A percentile compares a stretch with the other conserved stretches of the same genome.
Evolutionary conservation across 768 basidiomycete genomes (phyloP).

Genomic region (Rhodotorula diobovata): DNA sequence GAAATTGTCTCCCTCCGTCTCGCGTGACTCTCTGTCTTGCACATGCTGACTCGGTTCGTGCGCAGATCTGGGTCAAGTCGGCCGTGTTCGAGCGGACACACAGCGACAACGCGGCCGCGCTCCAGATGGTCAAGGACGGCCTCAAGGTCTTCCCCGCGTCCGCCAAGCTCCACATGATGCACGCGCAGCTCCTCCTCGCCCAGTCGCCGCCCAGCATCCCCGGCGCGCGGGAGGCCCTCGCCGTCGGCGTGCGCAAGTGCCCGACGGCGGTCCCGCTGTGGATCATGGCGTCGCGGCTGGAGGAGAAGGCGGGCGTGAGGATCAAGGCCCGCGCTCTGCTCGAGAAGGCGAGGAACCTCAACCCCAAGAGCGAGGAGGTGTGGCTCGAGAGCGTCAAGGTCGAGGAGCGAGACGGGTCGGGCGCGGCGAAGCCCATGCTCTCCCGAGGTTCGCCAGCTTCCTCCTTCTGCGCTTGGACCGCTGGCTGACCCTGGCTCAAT

Average conservation of each 20-base stretch:
- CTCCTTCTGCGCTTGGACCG: too few relatives aligned
- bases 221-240: conserved; percentile 74
- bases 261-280: conserved; percentile 80
- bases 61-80: conserved; percentile 98
- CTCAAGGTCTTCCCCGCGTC: conserved; percentile 80
- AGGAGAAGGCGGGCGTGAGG: conserved; percentile 83
- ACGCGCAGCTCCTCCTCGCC: conserved; percentile 69
- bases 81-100: conserved; percentile 92
- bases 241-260: conserved; percentile 77
- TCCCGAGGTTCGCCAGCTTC: conserved; percentile 58
- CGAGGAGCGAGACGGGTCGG: conserved; percentile 79
- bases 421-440: conserved; percentile 76
- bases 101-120: conserved; percentile 65
- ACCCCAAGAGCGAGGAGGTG: conserved; percentile 73
- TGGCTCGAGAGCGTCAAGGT: conserved; percentile 90
- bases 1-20: conserved; percentile 35
- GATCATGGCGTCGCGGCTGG: conserved; percentile 81
- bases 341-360: conserved; percentile 80
- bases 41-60: conserved; percentile 14
- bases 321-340: conserved; percentile 87
- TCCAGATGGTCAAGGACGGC: conserved; percentile 68
- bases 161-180: conserved; percentile 92
- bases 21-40: background rate
- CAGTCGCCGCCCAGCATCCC: conserved; percentile 41
- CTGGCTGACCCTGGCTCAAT: background rate